Percentiles rank a stretch among this genome's conserved stretches.
phyloP scores from a whole-genome alignment of 148 eudicot genomes.

The Camellia japonica region DNA sequence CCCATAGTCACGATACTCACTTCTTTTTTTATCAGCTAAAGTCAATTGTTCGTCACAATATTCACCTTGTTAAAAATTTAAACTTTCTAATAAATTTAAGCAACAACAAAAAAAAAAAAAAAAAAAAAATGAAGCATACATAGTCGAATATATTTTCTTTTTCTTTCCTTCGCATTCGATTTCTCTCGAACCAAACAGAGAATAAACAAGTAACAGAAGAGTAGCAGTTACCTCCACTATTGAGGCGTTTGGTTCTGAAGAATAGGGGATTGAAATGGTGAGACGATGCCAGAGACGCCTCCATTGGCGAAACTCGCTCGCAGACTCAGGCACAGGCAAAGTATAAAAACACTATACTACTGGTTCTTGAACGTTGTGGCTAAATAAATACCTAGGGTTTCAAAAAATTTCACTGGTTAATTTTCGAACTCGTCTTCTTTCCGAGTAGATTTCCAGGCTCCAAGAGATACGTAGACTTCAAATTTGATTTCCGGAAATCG shows the following conservation, averaged over 20 bases:
- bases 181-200: not conserved
- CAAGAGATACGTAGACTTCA: too few relatives aligned
- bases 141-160: not conserved
- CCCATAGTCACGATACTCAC: not conserved
- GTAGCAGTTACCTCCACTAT: conserved; percentile 12
- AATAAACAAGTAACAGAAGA: not conserved
- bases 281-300: conserved; percentile 25
- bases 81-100: not conserved
- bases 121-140: not conserved
- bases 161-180: not conserved
- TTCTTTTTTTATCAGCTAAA: too few relatives aligned
- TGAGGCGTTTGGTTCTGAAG: not conserved
- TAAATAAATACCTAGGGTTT: too few relatives aligned
- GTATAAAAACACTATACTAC: not conserved
- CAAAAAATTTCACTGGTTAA: too few relatives aligned
- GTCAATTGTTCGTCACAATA: too few relatives aligned
- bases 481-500: too few relatives aligned
- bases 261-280: conserved; percentile 9
- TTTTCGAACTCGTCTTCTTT: too few relatives aligned
- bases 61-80: not conserved
- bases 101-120: not conserved
- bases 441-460: too few relatives aligned
- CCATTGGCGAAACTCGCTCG: conserved; percentile 21
- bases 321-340: not conserved
- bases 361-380: not conserved